A percentile compares a stretch with the other conserved stretches of the same genome.
phyloP scores from a whole-genome alignment of 345 rosid genomes.

The Boechera retrofracta region DNA sequence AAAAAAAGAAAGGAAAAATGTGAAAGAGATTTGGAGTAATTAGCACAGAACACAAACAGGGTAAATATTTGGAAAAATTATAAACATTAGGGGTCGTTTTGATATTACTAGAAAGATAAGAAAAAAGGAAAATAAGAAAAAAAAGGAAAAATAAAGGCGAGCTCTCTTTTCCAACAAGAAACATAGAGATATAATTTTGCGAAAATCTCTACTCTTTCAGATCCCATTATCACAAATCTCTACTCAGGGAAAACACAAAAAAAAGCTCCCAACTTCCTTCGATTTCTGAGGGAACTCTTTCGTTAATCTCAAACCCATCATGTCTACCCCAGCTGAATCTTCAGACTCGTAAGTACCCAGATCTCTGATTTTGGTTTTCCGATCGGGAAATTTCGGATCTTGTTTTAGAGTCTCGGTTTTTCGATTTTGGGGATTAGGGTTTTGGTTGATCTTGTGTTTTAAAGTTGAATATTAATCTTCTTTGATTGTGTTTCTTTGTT shows the following conservation, averaged over 20 bases:
- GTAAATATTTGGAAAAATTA: background rate
- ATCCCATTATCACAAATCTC: slow-evolving; percentile 47
- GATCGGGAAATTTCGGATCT: background rate
- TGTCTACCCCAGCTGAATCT: slow-evolving; percentile 85
- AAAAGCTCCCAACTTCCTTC: slow-evolving; percentile 39
- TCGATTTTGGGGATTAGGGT: slow-evolving; percentile 32
- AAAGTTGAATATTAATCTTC: background rate
- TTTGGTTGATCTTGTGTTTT: slow-evolving; percentile 11
- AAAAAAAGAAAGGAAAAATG: too few species aligned
- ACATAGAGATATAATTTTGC: slow-evolving; percentile 43
- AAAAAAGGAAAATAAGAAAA: background rate
- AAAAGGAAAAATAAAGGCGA: slow-evolving; percentile 11
- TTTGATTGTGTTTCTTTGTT: slow-evolving; percentile 1
- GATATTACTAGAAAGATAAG: slow-evolving; percentile 19
- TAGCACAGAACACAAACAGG: background rate
- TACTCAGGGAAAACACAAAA: background rate
- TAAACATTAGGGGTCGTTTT: slow-evolving; percentile 5
- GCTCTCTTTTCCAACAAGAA: slow-evolving; percentile 65
- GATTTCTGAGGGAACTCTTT: slow-evolving; percentile 26
- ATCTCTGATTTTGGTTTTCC: slow-evolving; percentile 45
- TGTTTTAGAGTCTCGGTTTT: slow-evolving; percentile 18
- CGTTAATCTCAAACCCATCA: slow-evolving; percentile 37
- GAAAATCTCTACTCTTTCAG: slow-evolving; percentile 29
- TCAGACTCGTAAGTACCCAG: slow-evolving; percentile 83
- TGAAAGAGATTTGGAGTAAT: background rate